phyloP scores from a whole-genome alignment of 129 eudicot species.

The Ambrosia trifida region DNA sequence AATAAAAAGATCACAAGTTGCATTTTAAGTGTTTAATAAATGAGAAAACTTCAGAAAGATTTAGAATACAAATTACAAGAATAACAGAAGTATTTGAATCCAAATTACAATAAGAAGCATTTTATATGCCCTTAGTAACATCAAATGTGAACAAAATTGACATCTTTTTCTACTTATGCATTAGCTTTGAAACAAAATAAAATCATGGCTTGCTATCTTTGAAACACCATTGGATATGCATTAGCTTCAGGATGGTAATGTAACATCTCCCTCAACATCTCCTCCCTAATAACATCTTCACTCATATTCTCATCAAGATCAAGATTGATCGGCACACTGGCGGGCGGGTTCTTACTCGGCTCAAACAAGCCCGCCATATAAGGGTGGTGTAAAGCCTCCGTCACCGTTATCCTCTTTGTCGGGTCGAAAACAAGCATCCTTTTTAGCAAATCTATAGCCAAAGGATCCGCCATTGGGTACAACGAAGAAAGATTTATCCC shows the following conservation, averaged over 20 bases:
- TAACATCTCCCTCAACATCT: constrained; percentile 80
- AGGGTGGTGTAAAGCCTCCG: constrained; percentile 76
- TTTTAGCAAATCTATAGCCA: constrained; percentile 64
- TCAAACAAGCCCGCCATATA: constrained; percentile 76
- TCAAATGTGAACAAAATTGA: constrained; percentile 25
- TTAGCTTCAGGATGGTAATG: constrained; percentile 80
- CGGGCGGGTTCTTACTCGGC: constrained; percentile 62
- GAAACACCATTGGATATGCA: constrained; percentile 37
- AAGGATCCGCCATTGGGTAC: constrained; percentile 68
- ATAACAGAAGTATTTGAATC: constrained; percentile 13
- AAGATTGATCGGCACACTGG: constrained; percentile 55
- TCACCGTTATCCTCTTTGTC: constrained; percentile 67
- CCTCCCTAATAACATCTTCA: constrained; percentile 73
- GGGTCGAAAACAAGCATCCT: constrained; percentile 82
- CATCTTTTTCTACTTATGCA: constrained; percentile 12
- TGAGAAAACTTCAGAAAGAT: constrained; percentile 5
- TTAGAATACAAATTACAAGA: constrained; percentile 21
- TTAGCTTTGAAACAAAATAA: not conserved
- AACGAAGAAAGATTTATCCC: constrained; percentile 50
- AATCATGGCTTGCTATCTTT: constrained; percentile 25
- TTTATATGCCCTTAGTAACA: constrained; percentile 8
- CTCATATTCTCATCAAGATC: constrained; percentile 79
- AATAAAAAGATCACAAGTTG: not conserved
- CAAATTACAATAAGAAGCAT: constrained; percentile 13
- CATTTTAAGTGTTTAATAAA: not conserved